Conservation (phyloP, 2,329 filamentous ascomycete genomes). For the Fusarium oligoseptatum region DNA sequence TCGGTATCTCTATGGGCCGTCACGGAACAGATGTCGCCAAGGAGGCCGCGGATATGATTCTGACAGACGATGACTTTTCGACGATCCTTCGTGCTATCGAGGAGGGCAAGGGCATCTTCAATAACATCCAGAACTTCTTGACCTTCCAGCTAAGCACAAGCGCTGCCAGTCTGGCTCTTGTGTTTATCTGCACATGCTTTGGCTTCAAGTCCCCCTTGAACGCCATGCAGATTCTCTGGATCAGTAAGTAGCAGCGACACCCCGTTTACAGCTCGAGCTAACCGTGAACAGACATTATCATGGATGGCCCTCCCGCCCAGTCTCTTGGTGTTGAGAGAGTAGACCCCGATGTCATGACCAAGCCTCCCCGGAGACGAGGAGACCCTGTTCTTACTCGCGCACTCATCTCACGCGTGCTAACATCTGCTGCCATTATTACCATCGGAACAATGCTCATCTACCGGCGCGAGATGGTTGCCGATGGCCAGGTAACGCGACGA, state of each 20-base stretch:
- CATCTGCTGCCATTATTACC: constrained; percentile 91
- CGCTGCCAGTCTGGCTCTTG: constrained; percentile 90
- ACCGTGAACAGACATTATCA: constrained; percentile 84
- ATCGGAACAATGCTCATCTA: constrained; percentile 92
- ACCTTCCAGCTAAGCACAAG: constrained; percentile 99
- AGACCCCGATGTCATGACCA: constrained; percentile 92
- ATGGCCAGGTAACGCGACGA: constrained; percentile 86
- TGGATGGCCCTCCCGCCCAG: constrained; percentile 98
- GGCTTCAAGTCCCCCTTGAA: constrained; percentile 97
- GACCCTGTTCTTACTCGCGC: constrained; percentile 91
- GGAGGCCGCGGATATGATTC: constrained; percentile 93
- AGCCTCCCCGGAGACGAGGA: constrained; percentile 84
- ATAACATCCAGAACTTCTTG: constrained; percentile 99
- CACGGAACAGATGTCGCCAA: constrained; percentile 98
- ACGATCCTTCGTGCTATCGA: constrained; percentile 96
- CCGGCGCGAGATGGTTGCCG: constrained; percentile 87
- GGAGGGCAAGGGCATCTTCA: constrained; percentile 99
- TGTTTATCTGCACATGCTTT: constrained; percentile 91
- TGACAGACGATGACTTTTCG: constrained; percentile 90
- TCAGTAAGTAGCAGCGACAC: constrained; percentile 77
- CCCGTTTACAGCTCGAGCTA: constrained; percentile 6
- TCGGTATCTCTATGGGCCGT: constrained; percentile 96
- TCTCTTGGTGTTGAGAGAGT: constrained; percentile 96
- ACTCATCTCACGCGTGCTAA: constrained; percentile 86
- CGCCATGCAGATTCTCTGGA: constrained; percentile 99